Percentiles rank a stretch among this genome's conserved stretches.
These are phyloP conservation scores for Aureobasidium sp. DNA, from an alignment of 2,329 filamentous ascomycete genomes.

Conservation along the genomic window DNA sequence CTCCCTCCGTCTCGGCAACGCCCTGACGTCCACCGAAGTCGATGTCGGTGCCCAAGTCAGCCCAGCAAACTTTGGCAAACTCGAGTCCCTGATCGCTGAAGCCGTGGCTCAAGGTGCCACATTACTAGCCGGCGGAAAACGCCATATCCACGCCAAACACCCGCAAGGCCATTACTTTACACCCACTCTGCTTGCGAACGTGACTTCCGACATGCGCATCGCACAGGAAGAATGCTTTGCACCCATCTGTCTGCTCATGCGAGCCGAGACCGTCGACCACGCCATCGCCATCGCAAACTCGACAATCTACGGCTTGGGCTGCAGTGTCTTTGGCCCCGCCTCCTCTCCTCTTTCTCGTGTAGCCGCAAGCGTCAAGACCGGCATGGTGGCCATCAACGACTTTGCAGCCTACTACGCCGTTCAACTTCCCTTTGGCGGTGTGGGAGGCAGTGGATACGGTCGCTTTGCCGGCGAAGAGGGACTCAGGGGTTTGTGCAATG, in stretches of 20 bases:
- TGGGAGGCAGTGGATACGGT: slow-evolving; percentile 82
- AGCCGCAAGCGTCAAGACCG: slow-evolving; percentile 63
- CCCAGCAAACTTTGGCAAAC: slow-evolving; percentile 61
- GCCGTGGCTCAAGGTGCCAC: slow-evolving; percentile 73
- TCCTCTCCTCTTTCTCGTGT: slow-evolving; percentile 54
- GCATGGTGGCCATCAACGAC: slow-evolving; percentile 94
- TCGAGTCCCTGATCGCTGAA: slow-evolving; percentile 70
- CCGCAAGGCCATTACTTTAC: slow-evolving; percentile 83
- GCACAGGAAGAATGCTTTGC: slow-evolving; percentile 90
- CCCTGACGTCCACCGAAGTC: slow-evolving; percentile 48
- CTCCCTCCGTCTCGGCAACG: slow-evolving; percentile 67
- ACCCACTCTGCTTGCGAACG: slow-evolving; percentile 85
- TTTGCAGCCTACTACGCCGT: slow-evolving; percentile 92
- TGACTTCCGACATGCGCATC: slow-evolving; percentile 77
- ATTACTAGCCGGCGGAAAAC: slow-evolving; percentile 71
- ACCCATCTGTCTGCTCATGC: slow-evolving; percentile 81
- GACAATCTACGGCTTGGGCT: slow-evolving; percentile 77
- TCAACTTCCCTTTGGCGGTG: slow-evolving; percentile 87
- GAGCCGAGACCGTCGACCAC: slow-evolving; percentile 56
- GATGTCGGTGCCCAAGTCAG: slow-evolving; percentile 93
- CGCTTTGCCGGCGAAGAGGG: slow-evolving; percentile 90
- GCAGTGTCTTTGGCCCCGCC: slow-evolving; percentile 71
- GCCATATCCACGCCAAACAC: slow-evolving; percentile 63
- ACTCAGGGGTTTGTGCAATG: slow-evolving; percentile 73
- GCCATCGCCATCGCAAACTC: slow-evolving; percentile 76